Percentiles rank a stretch among this genome's conserved stretches.
Evolutionary conservation across 257 asterid species (phyloP).

Genomic region (Gentiana straminea): DNA sequence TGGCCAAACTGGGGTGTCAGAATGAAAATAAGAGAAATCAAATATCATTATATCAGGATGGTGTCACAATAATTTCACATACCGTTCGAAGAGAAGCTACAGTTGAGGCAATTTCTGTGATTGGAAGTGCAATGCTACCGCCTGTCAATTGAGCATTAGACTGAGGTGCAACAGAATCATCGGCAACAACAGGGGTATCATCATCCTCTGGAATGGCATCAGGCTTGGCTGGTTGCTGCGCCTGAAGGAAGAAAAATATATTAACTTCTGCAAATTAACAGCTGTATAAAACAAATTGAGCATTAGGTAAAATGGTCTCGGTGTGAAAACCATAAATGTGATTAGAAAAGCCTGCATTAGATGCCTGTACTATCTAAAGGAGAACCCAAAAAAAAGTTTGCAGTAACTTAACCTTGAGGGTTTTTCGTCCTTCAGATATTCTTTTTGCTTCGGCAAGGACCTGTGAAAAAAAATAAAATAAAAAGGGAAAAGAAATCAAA

Average conservation of each 20-base stretch:
- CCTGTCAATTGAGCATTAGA: slow-evolving; percentile 45
- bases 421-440: slow-evolving; percentile 71
- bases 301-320: background rate
- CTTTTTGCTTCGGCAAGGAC: slow-evolving; percentile 90
- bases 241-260: slow-evolving; percentile 27
- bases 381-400: too few relatives aligned
- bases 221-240: slow-evolving; percentile 36
- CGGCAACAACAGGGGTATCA: slow-evolving; percentile 33
- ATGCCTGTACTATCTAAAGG: slow-evolving; percentile 20
- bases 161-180: slow-evolving; percentile 39
- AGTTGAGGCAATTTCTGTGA: slow-evolving; percentile 66
- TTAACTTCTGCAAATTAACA: background rate
- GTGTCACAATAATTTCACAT: slow-evolving; percentile 13
- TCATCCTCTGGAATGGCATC: slow-evolving; percentile 38
- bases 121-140: slow-evolving; percentile 35
- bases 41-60: background rate
- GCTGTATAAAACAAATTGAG: background rate
- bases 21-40: background rate
- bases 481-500: background rate
- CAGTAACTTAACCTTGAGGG: slow-evolving; percentile 23
- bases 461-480: slow-evolving; percentile 22
- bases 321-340: background rate
- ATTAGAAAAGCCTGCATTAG: background rate
- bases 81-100: slow-evolving; percentile 83
- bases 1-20: background rate